Base-by-base conservation (phyloP, 163 green algal genomes). In the Smithsoniella earleae region DNA sequence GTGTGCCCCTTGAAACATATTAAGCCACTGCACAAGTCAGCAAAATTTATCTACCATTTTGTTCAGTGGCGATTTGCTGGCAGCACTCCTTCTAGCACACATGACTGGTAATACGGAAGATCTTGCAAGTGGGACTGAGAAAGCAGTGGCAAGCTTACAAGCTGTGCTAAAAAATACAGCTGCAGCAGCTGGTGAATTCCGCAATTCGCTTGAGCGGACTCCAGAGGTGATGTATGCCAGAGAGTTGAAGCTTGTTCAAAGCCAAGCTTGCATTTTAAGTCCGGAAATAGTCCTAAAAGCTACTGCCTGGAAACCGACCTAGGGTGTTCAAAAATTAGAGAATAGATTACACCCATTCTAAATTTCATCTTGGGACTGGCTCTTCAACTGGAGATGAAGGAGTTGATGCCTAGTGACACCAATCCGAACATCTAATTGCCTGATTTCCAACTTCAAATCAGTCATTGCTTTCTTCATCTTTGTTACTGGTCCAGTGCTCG, bases 361-460 rank as follows among this genome's bases (percentile, higher is more conserved):
- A 30, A 25, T 5, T 38, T 0, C 58, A 38, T 33, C 58, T 4
- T 69, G 25, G 27, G 34, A 30, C n/a, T 69, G 25, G 4, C 43
- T 30, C 20, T 34, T 5, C n/a, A 69, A 13, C 27, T 69, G 58
- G 18, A 69, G 28, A 36, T 69, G 58, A 22, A 69, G 25, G 8
- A 69, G 58, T 38, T 69, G 58, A 38, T 69, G 58, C 25, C 58
- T 37, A 45, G 58, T 69, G 25, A 69, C 43, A 0, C 58, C 58
- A 36, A 69, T 30, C 43, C 58, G 58, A 37, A 69, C 58, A 43
- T 69, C 58, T n/a, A 69, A 45, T 31, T 69, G 20, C 34, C 43
- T 37, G 30, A 69, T 69, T 1, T 69, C 58, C 1, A 33, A 33
- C 43, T 69, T 69, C 3, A 69, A 38, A 13, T 69, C 34, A n/a